Conservation (phyloP, 192 early-diverging fungal genomes). For the Dissophora globulifera region DNA sequence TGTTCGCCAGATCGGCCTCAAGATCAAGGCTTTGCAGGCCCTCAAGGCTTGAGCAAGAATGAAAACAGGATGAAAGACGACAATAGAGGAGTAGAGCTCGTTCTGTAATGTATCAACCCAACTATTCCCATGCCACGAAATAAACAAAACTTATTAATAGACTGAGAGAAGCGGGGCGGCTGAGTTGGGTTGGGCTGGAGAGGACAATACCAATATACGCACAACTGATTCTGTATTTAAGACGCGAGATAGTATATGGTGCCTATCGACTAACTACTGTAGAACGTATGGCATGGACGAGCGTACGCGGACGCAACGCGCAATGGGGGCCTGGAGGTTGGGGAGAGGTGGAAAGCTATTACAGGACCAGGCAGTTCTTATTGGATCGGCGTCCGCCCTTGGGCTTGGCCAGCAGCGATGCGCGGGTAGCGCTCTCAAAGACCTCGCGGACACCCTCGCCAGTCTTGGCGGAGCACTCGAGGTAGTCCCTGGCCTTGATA, state of each 20-base stretch:
- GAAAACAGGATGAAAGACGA: too few species aligned
- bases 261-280: too few species aligned
- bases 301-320: background rate
- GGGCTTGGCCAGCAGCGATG: constrained; percentile 64
- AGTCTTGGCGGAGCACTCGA: constrained; percentile 91
- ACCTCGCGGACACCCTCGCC: constrained; percentile 86
- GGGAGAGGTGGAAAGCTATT: too few species aligned
- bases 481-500: constrained; percentile 87
- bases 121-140: too few species aligned
- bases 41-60: constrained; percentile 24
- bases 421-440: constrained; percentile 89
- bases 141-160: too few species aligned
- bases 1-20: constrained; percentile 51
- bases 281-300: background rate
- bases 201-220: too few species aligned
- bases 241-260: too few species aligned
- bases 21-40: constrained; percentile 49
- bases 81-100: too few species aligned
- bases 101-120: too few species aligned
- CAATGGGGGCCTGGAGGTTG: background rate
- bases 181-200: too few species aligned
- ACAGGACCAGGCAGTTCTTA: constrained; percentile 37
- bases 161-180: too few species aligned
- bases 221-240: constrained; percentile 11
- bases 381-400: constrained; percentile 19